Base-by-base conservation (phyloP, 495 filamentous ascomycete species). In the Penicillium cataractarum region DNA sequence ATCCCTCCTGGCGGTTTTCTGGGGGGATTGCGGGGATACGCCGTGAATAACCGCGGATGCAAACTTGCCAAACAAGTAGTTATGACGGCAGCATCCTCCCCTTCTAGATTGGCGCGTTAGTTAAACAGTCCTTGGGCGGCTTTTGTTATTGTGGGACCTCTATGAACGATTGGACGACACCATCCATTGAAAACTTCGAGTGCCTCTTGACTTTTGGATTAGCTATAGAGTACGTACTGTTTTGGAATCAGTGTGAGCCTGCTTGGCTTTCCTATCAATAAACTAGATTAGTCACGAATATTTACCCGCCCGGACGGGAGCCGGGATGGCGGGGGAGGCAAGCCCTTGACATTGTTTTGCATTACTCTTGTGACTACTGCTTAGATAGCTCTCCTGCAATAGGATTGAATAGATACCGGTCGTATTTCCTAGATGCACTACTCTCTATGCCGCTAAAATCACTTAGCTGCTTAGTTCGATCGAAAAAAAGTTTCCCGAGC, bases 21-120 rank as follows among this genome's bases (percentile, higher is more conserved):
- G 42, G 57, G 64, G 64, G 56, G 37, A 57, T 66, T 66, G 68
- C 68, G 68, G 68, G 68, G 63, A 57, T 40, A 22, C 61, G 59
- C 68, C 68, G 68, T 59, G 68, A 55, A 65, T 70, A 70, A 57
- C 68, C 68, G 68, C 64, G 8, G 26, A 15, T 66, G 61, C 64
- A 69, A 66, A 69, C 42, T 4, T 19, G 15, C 7, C 67, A 70
- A 70, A 70, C 65, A 12, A 24, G 19, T 21, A 12, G 27, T 51
- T 26, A 46, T 46, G 42, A 46, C 42, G 42, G 42, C 19, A 46
- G 42, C 9, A 7, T 15, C 15, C 37, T 12, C 4, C 40, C n/a
- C 40, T 19, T n/a, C 29, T 31, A 26, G 48, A 51, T 27, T 3
- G 2, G 50, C 21, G 27, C 12, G 27, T 19, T 19, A 29, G 31